Base-by-base conservation (phyloP, 352 stramenopile species). In the Phytophthora hybrid region DNA sequence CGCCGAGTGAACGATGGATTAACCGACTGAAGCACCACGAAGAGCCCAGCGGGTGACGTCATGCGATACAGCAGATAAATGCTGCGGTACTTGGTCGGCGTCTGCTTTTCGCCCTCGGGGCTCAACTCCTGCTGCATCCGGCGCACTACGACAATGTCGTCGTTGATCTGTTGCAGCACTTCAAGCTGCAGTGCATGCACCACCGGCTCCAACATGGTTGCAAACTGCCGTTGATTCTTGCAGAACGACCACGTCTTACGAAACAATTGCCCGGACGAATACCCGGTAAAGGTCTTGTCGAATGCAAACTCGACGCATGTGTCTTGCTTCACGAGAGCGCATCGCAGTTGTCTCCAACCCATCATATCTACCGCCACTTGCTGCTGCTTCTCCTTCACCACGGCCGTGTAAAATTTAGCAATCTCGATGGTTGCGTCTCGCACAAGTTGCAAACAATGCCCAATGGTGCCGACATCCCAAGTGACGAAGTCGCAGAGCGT, bases 401-500 rank as follows among this genome's bases (percentile, higher is more conserved):
- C 13, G 14, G 63, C 18, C 9, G 66, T 39, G 37, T 81, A 79
- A 19, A 81, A 81, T 31, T 23, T 56, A 0, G 66, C 62, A 18
- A 81, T 81, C 9, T 81, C 71, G 32, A 52, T 71, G 26, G 63
- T 72, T 0, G 71, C 72, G 34, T 78, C 63, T 29, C 55, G 49
- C 23, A 79, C 75, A 23, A 81, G 71, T 37, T 77, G 66, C 62
- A 81, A 61, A 37, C 75, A 81, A 32, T 79, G 71, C 10, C 71
- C 66, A 14, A 81, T 46, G 8, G 75, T 81, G 19, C 62, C 39
- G 5, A 72, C 59, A 18, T 81, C 75, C 75, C 75, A 81, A 32
- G 71, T 79, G 47, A 81, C 71, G 64, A 81, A 79, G 60, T 81
- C 75, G 52, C 75, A 81, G 34, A 81, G 60, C n/a, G 75, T 81